Percentiles rank a stretch among this genome's conserved stretches.
phyloP scores from a whole-genome alignment of 2,329 filamentous ascomycete species.

The Fusarium citri region DNA sequence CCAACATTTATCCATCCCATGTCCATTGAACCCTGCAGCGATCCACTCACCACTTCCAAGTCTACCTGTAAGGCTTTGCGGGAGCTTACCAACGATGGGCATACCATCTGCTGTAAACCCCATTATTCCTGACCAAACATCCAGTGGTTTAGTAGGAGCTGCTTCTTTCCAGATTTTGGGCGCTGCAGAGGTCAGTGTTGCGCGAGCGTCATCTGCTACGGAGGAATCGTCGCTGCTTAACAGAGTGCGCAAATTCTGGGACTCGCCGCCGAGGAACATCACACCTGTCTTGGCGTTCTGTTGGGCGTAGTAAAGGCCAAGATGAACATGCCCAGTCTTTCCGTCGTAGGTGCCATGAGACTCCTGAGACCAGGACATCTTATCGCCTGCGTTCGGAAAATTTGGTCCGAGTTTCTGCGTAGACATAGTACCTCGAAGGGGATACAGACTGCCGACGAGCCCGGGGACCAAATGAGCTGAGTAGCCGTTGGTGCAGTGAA shows the following conservation, averaged over 20 bases:
- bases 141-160: slow-evolving; percentile 34
- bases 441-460: too few species aligned
- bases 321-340: too few species aligned
- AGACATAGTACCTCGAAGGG: too few species aligned
- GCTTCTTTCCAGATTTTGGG: slow-evolving; percentile 47
- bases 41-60: slow-evolving; percentile 56
- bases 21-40: slow-evolving; percentile 59
- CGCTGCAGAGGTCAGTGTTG: slow-evolving; percentile 53
- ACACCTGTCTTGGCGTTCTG: slow-evolving; percentile 51
- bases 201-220: slow-evolving; percentile 49
- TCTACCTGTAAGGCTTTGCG: slow-evolving; percentile 41
- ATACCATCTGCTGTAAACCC: slow-evolving; percentile 58
- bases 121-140: slow-evolving; percentile 61
- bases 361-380: too few species aligned
- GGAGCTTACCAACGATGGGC: slow-evolving; percentile 60
- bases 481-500: too few species aligned
- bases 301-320: slow-evolving; percentile 37
- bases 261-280: slow-evolving; percentile 64
- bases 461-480: too few species aligned
- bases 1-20: slow-evolving; percentile 65
- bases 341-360: too few species aligned
- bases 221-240: slow-evolving; percentile 58
- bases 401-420: too few species aligned
- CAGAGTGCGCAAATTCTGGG: slow-evolving; percentile 52
- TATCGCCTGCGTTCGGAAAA: too few species aligned